These are phyloP conservation scores for Euphrasia arctica DNA, from an alignment of 305 asterid genomes.

Conservation along the genomic window DNA sequence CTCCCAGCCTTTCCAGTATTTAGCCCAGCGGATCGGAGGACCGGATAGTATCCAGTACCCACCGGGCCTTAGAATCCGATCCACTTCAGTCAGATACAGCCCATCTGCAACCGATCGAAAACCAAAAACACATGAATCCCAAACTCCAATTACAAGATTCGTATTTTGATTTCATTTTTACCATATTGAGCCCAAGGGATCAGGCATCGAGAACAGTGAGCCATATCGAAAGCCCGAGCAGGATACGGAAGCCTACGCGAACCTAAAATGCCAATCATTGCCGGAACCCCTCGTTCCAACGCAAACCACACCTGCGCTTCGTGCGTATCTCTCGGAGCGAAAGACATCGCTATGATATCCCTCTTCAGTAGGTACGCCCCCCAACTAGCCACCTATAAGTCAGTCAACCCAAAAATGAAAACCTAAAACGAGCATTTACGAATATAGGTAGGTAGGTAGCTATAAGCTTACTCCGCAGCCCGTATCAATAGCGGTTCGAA, in stretches of 20 bases:
- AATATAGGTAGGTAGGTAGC: neutral
- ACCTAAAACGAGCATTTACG: neutral
- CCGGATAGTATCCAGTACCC: constrained; percentile 97
- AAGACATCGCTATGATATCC: constrained; percentile 85
- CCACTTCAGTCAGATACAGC: constrained; percentile 74
- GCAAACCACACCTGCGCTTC: constrained; percentile 99
- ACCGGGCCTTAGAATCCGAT: constrained; percentile 82
- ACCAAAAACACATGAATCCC: neutral
- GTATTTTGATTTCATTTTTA: constrained; percentile 25
- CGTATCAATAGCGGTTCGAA: constrained; percentile 86
- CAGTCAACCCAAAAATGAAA: neutral
- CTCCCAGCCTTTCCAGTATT: constrained; percentile 94
- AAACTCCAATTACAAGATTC: neutral
- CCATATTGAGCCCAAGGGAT: constrained; percentile 78
- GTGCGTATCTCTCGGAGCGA: constrained; percentile 96
- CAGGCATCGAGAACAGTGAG: constrained; percentile 93
- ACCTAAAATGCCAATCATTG: constrained; percentile 80
- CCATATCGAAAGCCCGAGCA: constrained; percentile 90
- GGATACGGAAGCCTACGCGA: constrained; percentile 89
- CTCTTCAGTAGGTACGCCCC: constrained; percentile 87
- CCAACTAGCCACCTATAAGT: constrained; percentile 84
- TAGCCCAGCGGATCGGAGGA: constrained; percentile 85
- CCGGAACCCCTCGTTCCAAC: constrained; percentile 92
- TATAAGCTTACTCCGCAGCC: constrained; percentile 87
- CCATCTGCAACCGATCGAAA: constrained; percentile 52